Percentiles rank a stretch among this genome's conserved stretches.
These are phyloP conservation scores for Pythium catenulatum DNA, from an alignment of 352 stramenopile genomes.

Conservation along the genomic window DNA sequence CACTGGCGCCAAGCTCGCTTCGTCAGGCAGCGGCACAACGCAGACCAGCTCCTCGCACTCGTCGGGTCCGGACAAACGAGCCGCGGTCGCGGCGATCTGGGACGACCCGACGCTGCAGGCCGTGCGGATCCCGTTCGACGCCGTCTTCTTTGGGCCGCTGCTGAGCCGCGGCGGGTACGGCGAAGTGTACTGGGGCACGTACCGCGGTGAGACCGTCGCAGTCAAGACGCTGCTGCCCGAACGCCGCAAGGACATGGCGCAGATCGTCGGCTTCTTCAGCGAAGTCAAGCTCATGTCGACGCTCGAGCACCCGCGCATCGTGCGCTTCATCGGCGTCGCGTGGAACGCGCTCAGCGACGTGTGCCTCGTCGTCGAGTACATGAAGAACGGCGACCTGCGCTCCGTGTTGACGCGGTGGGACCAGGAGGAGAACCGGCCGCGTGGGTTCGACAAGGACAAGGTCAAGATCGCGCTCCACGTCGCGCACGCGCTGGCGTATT, in stretches of 20 bases:
- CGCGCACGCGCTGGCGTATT: background rate
- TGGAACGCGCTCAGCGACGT: conserved; percentile 41
- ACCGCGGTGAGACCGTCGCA: background rate
- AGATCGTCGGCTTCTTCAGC: conserved; percentile 20
- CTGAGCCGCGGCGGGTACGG: conserved; percentile 2
- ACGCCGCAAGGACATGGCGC: background rate
- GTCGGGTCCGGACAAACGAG: too few relatives aligned
- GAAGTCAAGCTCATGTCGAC: conserved; percentile 28
- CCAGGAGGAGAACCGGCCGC: background rate
- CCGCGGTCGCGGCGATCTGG: too few relatives aligned
- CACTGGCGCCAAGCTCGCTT: too few relatives aligned
- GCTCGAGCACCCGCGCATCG: conserved; percentile 37
- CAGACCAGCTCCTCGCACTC: too few relatives aligned
- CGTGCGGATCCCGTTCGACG: background rate
- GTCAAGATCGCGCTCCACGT: conserved; percentile 46
- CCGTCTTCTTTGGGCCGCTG: background rate
- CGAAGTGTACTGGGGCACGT: background rate
- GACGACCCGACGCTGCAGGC: background rate
- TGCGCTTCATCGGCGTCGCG: conserved; percentile 40
- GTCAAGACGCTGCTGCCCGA: conserved; percentile 9
- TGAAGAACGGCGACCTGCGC: conserved; percentile 52
- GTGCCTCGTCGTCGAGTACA: conserved; percentile 40
- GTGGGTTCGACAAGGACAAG: conserved; percentile 48
- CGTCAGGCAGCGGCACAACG: too few relatives aligned
- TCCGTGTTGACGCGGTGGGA: conserved; percentile 6